Percentiles rank a stretch among this genome's conserved stretches.
Conservation (phyloP, 768 basidiomycete genomes). For the Lactifluus piperatus region DNA sequence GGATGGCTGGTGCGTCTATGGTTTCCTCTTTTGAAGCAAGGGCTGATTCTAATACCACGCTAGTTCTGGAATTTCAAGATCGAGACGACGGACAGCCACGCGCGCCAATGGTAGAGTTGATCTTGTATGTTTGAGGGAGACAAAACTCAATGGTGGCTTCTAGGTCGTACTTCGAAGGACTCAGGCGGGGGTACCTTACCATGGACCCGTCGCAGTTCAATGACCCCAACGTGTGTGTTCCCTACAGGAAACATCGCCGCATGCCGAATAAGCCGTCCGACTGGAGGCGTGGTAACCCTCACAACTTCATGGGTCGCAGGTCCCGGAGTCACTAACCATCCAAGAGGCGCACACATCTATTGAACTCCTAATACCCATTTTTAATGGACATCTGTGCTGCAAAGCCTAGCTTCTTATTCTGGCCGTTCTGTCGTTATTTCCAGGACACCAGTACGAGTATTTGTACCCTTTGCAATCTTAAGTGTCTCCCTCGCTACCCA, state of each 20-base stretch:
- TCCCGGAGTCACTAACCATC: background rate
- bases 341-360: background rate
- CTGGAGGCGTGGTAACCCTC: background rate
- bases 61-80: slow-evolving; percentile 70
- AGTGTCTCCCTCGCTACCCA: too few species aligned
- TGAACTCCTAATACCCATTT: background rate
- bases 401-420: too few species aligned
- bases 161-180: slow-evolving; percentile 61
- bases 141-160: background rate
- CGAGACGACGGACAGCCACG: slow-evolving; percentile 43
- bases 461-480: too few species aligned
- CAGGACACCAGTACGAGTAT: too few species aligned
- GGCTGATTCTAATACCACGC: background rate
- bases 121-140: background rate
- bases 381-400: too few species aligned
- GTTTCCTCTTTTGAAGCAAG: background rate
- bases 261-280: background rate
- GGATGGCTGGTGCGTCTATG: slow-evolving; percentile 55
- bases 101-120: slow-evolving; percentile 50
- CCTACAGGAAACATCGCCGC: slow-evolving; percentile 9
- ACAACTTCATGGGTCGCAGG: background rate
- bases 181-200: slow-evolving; percentile 52
- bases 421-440: too few species aligned
- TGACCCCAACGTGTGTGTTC: slow-evolving; percentile 53
- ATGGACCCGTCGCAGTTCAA: slow-evolving; percentile 47